These are phyloP conservation scores for Venustampulla echinocandica DNA, from an alignment of 495 filamentous ascomycete genomes.

Conservation along the genomic window DNA sequence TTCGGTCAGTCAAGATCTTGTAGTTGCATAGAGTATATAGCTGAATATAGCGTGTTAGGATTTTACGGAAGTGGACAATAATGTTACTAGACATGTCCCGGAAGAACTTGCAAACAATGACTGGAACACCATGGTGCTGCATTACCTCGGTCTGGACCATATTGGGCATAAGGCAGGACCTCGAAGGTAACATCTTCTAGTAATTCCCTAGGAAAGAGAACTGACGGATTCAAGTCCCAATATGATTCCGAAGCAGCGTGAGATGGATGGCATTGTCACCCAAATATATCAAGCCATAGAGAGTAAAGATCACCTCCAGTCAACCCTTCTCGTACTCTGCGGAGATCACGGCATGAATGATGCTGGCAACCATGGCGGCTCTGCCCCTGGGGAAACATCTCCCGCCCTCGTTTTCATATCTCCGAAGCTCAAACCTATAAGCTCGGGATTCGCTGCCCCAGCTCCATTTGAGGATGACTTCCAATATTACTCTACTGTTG, in stretches of 20 bases:
- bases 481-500: slow-evolving; percentile 71
- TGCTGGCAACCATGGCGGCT: slow-evolving; percentile 93
- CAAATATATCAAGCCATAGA: slow-evolving; percentile 71
- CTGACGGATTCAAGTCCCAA: slow-evolving; percentile 39
- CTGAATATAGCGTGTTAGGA: slow-evolving; percentile 52
- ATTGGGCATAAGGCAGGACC: slow-evolving; percentile 96
- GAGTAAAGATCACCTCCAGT: slow-evolving; percentile 55
- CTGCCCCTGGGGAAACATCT: slow-evolving; percentile 85
- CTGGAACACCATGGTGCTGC: slow-evolving; percentile 89
- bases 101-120: slow-evolving; percentile 65
- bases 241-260: slow-evolving; percentile 86
- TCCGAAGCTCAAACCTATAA: slow-evolving; percentile 61
- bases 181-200: slow-evolving; percentile 46
- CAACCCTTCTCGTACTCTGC: slow-evolving; percentile 75
- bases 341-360: slow-evolving; percentile 99
- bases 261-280: slow-evolving; percentile 83
- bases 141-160: slow-evolving; percentile 94
- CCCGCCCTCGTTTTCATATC: slow-evolving; percentile 88
- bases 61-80: slow-evolving; percentile 94
- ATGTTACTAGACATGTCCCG: slow-evolving; percentile 86
- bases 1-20: slow-evolving; percentile 55
- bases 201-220: slow-evolving; percentile 3
- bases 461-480: slow-evolving; percentile 48
- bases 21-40: slow-evolving; percentile 17
- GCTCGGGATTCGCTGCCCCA: slow-evolving; percentile 32